phyloP scores from a whole-genome alignment of 2,329 filamentous ascomycete genomes.

The Hymenoscyphus repandus region DNA sequence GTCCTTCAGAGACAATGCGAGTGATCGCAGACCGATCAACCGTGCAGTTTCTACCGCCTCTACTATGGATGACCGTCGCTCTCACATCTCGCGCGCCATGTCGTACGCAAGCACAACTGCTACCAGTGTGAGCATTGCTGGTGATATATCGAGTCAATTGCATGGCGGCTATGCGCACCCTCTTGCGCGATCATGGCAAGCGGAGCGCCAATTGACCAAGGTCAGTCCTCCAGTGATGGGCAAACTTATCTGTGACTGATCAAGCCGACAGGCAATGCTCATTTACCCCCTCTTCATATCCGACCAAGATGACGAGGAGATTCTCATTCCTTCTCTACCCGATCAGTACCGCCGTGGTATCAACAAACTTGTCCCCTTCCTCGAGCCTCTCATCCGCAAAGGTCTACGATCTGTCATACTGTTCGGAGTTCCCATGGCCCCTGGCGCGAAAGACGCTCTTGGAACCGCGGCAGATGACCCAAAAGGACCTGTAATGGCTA shows the following conservation, averaged over 20 bases:
- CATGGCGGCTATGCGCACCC: slow-evolving; percentile 81
- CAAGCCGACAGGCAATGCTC: slow-evolving; percentile 73
- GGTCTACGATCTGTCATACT: slow-evolving; percentile 90
- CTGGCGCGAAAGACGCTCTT: slow-evolving; percentile 80
- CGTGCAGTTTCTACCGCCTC: slow-evolving; percentile 39
- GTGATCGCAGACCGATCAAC: slow-evolving; percentile 39
- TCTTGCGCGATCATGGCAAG: slow-evolving; percentile 74
- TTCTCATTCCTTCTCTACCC: slow-evolving; percentile 81
- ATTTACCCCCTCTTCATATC: slow-evolving; percentile 97
- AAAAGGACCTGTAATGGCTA: slow-evolving; percentile 81
- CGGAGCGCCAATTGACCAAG: slow-evolving; percentile 81
- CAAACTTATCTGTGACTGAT: slow-evolving; percentile 12
- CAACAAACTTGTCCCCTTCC: slow-evolving; percentile 78
- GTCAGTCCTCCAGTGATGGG: slow-evolving; percentile 36
- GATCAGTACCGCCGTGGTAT: slow-evolving; percentile 85
- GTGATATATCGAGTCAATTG: slow-evolving; percentile 76
- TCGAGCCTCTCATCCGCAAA: slow-evolving; percentile 81
- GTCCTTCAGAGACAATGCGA: slow-evolving; percentile 49
- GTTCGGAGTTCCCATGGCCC: slow-evolving; percentile 84
- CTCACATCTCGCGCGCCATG: slow-evolving; percentile 58
- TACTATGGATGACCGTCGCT: slow-evolving; percentile 54
- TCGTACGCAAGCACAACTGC: slow-evolving; percentile 62
- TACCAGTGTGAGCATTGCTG: slow-evolving; percentile 64
- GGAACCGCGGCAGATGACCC: slow-evolving; percentile 92
- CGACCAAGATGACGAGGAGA: slow-evolving; percentile 89